phyloP scores from a whole-genome alignment of 1,139 yeast genomes.

The Sugiyamaella grinbergsii region DNA sequence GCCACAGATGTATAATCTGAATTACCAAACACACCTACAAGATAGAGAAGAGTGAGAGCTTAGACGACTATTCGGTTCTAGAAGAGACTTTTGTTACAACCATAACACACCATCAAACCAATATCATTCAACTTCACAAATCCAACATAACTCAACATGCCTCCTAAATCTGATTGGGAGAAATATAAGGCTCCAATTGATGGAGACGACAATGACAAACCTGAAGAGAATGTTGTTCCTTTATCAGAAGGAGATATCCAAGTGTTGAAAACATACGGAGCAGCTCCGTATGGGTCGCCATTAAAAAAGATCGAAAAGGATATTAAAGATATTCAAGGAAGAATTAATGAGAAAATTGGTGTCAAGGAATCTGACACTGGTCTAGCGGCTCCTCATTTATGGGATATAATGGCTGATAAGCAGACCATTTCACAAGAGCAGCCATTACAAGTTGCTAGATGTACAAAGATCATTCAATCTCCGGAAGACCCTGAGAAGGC shows the following conservation, averaged over 20 bases:
- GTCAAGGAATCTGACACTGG: slow-evolving; percentile 96
- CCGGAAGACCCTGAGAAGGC: slow-evolving; percentile 73
- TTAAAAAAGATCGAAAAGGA: slow-evolving; percentile 84
- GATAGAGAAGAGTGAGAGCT: neutral
- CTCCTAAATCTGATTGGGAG: slow-evolving; percentile 96
- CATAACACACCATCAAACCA: neutral
- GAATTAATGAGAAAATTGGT: slow-evolving; percentile 93
- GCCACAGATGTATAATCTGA: slow-evolving; percentile 3
- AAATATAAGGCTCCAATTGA: slow-evolving; percentile 86
- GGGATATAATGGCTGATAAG: slow-evolving; percentile 98
- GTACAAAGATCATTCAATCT: slow-evolving; percentile 89
- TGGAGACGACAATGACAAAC: slow-evolving; percentile 66
- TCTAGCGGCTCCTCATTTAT: slow-evolving; percentile 87
- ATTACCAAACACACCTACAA: neutral
- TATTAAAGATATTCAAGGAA: slow-evolving; percentile 74
- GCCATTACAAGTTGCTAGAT: slow-evolving; percentile 96
- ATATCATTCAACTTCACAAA: neutral
- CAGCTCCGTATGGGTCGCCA: slow-evolving; percentile 88
- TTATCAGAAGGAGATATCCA: slow-evolving; percentile 95
- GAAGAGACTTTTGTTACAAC: neutral
- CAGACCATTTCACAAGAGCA: slow-evolving; percentile 92
- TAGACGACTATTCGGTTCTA: neutral
- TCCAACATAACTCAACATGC: no score
- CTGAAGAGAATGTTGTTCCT: slow-evolving; percentile 77
- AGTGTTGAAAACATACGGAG: slow-evolving; percentile 90